phyloP scores from a whole-genome alignment of 2,329 filamentous ascomycete genomes.

The Diaporthe eres region DNA sequence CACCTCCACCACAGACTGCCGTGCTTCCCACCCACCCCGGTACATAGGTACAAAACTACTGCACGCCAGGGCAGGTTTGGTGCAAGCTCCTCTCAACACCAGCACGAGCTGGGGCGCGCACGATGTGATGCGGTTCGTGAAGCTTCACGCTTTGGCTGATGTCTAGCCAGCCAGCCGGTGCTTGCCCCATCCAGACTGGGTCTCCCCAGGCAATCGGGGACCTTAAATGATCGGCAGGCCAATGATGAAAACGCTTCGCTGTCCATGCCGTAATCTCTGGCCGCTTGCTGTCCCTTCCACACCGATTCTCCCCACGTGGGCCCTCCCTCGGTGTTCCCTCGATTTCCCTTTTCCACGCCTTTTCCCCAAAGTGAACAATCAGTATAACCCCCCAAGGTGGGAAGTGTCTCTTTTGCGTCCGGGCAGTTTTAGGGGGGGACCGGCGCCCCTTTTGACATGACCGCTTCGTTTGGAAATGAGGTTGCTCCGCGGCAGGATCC shows the following conservation, averaged over 20 bases:
- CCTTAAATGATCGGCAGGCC: slow-evolving; percentile 11
- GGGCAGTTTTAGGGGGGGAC: not conserved
- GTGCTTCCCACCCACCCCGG: not conserved
- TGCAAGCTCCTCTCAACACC: not conserved
- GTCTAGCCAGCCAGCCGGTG: not conserved
- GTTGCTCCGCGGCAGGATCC: slow-evolving; percentile 23
- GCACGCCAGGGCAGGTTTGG: not conserved
- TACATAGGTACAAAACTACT: not conserved
- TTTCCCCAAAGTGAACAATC: not conserved
- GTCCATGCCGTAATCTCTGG: slow-evolving; percentile 20
- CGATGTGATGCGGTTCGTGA: not conserved
- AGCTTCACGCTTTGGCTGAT: not conserved
- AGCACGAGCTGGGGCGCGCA: not conserved
- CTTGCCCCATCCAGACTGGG: not conserved
- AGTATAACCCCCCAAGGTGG: not conserved
- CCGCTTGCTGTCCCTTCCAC: slow-evolving; percentile 18
- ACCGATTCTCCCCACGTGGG: slow-evolving; percentile 26
- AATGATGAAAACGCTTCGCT: slow-evolving; percentile 25
- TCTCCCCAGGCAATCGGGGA: slow-evolving; percentile 6
- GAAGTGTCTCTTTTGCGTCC: not conserved
- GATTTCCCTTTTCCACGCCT: not conserved
- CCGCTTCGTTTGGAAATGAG: slow-evolving; percentile 18
- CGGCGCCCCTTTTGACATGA: slow-evolving; percentile 15
- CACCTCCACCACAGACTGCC: not conserved
- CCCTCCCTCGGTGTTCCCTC: not conserved